phyloP scores from a whole-genome alignment of 345 rosid genomes.

The Eutrema japonicum region DNA sequence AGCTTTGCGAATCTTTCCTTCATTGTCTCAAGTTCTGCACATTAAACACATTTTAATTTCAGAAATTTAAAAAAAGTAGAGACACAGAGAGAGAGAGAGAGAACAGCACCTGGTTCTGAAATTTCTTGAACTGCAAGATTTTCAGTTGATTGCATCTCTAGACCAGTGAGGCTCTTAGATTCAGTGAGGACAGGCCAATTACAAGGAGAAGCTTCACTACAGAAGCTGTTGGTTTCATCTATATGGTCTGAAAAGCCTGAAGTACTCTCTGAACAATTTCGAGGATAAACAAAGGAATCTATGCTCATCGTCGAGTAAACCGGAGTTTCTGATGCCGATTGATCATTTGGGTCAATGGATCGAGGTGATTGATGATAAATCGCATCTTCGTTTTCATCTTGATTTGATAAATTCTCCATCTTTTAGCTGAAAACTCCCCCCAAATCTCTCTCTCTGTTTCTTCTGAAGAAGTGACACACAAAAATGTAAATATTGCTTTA shows the following conservation, averaged over 20 bases:
- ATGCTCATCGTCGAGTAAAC: slow-evolving; percentile 60
- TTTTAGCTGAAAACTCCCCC: slow-evolving; percentile 4
- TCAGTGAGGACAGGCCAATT: slow-evolving; percentile 54
- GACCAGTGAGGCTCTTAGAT: slow-evolving; percentile 47
- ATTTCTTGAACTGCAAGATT: slow-evolving; percentile 56
- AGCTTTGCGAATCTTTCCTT: slow-evolving; percentile 92
- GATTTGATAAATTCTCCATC: slow-evolving; percentile 55
- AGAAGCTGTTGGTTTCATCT: slow-evolving; percentile 65
- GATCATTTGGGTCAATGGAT: slow-evolving; percentile 59
- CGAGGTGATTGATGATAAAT: slow-evolving; percentile 61
- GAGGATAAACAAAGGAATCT: slow-evolving; percentile 63
- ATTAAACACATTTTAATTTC: slow-evolving; percentile 11
- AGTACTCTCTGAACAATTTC: slow-evolving; percentile 74
- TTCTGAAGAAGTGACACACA: slow-evolving; percentile 16
- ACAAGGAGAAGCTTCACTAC: slow-evolving; percentile 72
- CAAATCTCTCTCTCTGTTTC: slow-evolving; percentile 21
- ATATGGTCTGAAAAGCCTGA: slow-evolving; percentile 69
- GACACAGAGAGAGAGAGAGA: background rate
- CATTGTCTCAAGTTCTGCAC: slow-evolving; percentile 79
- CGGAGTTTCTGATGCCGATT: slow-evolving; percentile 61
- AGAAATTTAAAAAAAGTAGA: background rate
- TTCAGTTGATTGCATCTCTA: slow-evolving; percentile 47
- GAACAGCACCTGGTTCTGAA: slow-evolving; percentile 58
- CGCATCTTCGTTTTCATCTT: slow-evolving; percentile 56
- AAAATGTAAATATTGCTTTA: slow-evolving; percentile 18